Conservation (phyloP, 495 filamentous ascomycete genomes). For the Staphylotrichum longicolle region DNA sequence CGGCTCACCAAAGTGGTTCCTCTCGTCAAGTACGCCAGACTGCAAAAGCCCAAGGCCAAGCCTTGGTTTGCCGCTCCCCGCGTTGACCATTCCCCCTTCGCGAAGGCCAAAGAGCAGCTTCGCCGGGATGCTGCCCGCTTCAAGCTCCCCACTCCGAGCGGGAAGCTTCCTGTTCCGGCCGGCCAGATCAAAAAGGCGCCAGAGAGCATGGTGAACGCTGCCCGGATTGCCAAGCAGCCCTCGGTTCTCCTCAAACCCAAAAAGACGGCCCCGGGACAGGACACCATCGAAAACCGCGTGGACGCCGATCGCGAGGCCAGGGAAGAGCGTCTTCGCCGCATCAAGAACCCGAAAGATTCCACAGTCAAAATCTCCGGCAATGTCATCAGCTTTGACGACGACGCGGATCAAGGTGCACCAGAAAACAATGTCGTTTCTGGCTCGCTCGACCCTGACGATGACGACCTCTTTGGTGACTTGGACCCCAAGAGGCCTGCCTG, state of each 20-base stretch:
- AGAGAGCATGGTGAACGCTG: conserved; percentile 36
- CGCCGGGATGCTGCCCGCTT: conserved; percentile 18
- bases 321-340: conserved; percentile 31
- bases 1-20: conserved; percentile 32
- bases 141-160: conserved; percentile 28
- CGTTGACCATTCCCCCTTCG: conserved; percentile 21
- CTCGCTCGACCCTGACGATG: conserved; percentile 1
- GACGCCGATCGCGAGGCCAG: no score
- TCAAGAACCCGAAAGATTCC: conserved; percentile 23
- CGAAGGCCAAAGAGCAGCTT: conserved; percentile 21
- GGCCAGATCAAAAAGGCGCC: conserved; percentile 41
- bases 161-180: conserved; percentile 22
- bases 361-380: conserved; percentile 12
- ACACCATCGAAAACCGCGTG: no score
- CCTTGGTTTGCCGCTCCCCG: conserved; percentile 8
- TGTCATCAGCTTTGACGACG: conserved; percentile 27
- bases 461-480: neutral
- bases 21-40: neutral
- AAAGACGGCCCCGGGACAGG: no score
- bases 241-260: conserved; percentile 16
- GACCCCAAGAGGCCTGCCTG: neutral
- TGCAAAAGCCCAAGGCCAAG: neutral
- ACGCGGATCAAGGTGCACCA: conserved; percentile 13
- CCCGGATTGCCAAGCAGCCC: conserved; percentile 30
- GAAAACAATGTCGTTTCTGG: no score